Evolutionary conservation across 2,329 filamentous ascomycete genomes (phyloP), one percentile per base, ranked within the genome.

Genomic region (Cercospora sp.): DNA sequence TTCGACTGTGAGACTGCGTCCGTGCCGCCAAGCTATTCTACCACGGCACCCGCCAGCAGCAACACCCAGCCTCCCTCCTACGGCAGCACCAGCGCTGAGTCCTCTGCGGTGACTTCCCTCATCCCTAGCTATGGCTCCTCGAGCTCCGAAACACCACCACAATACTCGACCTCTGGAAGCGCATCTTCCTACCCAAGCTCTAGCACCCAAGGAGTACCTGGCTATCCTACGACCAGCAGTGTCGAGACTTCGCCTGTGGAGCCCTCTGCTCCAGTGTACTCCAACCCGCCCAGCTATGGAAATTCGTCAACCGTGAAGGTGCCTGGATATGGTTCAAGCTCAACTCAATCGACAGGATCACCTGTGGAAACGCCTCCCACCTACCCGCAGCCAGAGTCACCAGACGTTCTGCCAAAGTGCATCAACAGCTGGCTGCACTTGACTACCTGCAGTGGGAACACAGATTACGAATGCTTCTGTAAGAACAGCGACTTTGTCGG

Each of bases 371-470:
- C 70, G 33, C 67, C 68, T 30, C 23, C 48, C 12, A 59, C 64
- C 16, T 60, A 63, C 18, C 74, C 75, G 9, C 67, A 71, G 23
- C 76, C 76, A 45, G 61, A 75, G 67, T 88, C 88, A 82, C 93
- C 93, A 67, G 82, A 84, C 28, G 87, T 94, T 59, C 90, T 97
- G 60, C 94, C 94, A 71, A 88, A 88, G 78, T 98, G 94, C 85
- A 84, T 98, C 82, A 95, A 94, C 87, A 96, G 93, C 76, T 97
- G 93, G 92, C 82, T 97, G 76, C 87, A 88, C 78, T 82, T 85
- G 69, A 87, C 91, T 61, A 83, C 87, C 78, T 98, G 94, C 88
- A 85, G 86, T 75, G 89, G 92, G 83, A 97, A 97, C 89, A 90
- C 90, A 53, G 92, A 97, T 77, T 82, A 85, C 68, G 81, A 82